These are phyloP conservation scores for Leccinum barrowsii DNA, from an alignment of 768 basidiomycete species.

Conservation along the genomic window DNA sequence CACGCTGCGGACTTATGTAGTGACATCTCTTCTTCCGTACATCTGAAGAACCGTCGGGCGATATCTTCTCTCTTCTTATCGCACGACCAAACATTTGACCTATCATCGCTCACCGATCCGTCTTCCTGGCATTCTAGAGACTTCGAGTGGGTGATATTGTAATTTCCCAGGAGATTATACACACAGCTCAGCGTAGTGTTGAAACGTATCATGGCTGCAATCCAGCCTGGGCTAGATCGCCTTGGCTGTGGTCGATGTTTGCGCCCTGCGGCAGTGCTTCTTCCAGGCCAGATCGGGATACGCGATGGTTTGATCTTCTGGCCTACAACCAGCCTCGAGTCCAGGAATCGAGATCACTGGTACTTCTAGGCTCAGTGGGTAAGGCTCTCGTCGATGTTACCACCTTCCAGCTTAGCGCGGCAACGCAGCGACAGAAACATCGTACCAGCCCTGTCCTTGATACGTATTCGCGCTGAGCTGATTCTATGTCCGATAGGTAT, in stretches of 20 bases:
- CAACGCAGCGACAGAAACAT: no score
- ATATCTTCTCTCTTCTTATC: neutral
- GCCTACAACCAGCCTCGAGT: neutral
- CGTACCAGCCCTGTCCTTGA: no score
- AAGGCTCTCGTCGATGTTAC: neutral
- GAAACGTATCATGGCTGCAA: neutral
- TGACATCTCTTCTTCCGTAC: neutral
- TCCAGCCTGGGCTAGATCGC: neutral
- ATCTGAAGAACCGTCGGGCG: neutral
- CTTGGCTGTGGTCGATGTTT: neutral
- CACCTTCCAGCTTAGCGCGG: no score
- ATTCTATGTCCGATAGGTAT: no score
- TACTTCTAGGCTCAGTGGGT: neutral
- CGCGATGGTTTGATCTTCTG: neutral
- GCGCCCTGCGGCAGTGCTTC: neutral
- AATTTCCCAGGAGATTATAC: neutral
- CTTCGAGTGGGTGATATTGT: neutral
- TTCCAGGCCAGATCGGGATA: neutral
- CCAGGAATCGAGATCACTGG: neutral
- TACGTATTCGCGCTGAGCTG: no score
- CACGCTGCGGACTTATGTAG: neutral
- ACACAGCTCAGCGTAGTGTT: neutral
- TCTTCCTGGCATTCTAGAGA: neutral
- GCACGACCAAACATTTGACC: neutral
- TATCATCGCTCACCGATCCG: neutral